These are phyloP conservation scores for Onygena corvina DNA, from an alignment of 2,329 filamentous ascomycete species.

Conservation along the genomic window DNA sequence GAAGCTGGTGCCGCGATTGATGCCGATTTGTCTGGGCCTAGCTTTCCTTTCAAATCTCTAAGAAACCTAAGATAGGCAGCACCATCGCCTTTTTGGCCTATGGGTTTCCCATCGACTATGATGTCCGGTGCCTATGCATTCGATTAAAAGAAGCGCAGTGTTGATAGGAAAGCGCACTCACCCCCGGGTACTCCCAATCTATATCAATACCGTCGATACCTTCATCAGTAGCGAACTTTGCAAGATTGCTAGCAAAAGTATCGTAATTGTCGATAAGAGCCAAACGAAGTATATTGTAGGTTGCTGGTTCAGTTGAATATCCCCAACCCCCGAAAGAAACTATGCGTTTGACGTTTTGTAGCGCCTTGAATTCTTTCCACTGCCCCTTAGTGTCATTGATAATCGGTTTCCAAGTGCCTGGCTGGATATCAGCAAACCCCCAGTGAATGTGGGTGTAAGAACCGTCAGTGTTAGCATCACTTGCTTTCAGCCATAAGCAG, in stretches of 20 bases:
- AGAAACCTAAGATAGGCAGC: slow-evolving; percentile 26
- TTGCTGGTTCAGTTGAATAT: slow-evolving; percentile 29
- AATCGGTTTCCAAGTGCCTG: too few relatives aligned
- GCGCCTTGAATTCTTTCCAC: neutral
- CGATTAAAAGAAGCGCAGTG: neutral
- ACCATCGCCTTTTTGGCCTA: slow-evolving; percentile 20
- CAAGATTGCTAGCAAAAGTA: slow-evolving; percentile 28
- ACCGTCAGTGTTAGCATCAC: too few relatives aligned
- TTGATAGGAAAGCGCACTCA: too few relatives aligned
- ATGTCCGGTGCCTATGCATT: slow-evolving; percentile 24
- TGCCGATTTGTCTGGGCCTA: slow-evolving; percentile 16
- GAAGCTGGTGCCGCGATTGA: slow-evolving; percentile 22
- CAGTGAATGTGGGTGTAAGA: too few relatives aligned
- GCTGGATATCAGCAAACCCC: too few relatives aligned
- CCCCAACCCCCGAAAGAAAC: slow-evolving; percentile 38
- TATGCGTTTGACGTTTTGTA: neutral
- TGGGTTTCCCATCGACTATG: slow-evolving; percentile 26
- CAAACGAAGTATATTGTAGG: slow-evolving; percentile 30
- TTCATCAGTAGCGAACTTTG: slow-evolving; percentile 31
- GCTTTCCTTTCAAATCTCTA: slow-evolving; percentile 12
- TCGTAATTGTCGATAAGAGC: slow-evolving; percentile 31
- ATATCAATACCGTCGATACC: slow-evolving; percentile 32
- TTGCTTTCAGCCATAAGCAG: slow-evolving; percentile 23
- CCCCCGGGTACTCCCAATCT: slow-evolving; percentile 31
- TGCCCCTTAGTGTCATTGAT: too few relatives aligned